Base-by-base conservation (phyloP, 495 filamentous ascomycete species). In the Symbiotaphrina buchneri region DNA sequence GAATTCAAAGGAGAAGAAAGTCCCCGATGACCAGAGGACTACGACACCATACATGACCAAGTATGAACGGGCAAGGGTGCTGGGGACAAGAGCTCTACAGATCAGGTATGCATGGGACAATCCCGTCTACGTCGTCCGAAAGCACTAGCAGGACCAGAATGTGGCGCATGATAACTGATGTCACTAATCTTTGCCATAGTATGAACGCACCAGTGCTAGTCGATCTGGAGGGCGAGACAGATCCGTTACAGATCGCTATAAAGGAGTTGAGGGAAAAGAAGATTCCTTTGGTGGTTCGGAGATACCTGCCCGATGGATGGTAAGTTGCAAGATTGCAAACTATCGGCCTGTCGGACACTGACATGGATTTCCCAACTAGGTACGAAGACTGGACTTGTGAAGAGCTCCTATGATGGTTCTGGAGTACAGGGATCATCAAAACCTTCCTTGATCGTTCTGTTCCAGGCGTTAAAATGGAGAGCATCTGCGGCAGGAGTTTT, bases 21-120 rank as follows among this genome's bases (percentile, higher is more conserved):
- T 97, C 26, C 66, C 82, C 19, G 74, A 80, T 39, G 82, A 91
- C 32, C 63, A 87, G 58, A 68, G 87, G 40, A 72, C 66, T 5
- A 95, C 90, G 1, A 97, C 87, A 26, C 90, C 87, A 4, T 97
- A 93, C 61, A 90, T 97, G 83, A 97, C 87, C 42, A 97, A 97
- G 56, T 97, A 97, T 55, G 87, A 97, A 64, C 65, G 71, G 42
- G 87, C 87, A 30, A 70, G 87, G 42, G 77, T 97, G 34, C 58
- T 97, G 34, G 87, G 87, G 28, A 94, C 85, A 29, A 60, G 87
- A 35, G 90, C 87, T 23, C 48, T 93, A 45, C 87, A 97, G 55
- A 97, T 97, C 46, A 94, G 83, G 83, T 90, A 49, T 26, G 71
- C 22, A 8, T 25, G 8, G 22, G 8, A 25, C 8, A 25, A 25